These are phyloP conservation scores for Verbascum thapsus DNA, from an alignment of 257 asterid species.

Conservation along the genomic window DNA sequence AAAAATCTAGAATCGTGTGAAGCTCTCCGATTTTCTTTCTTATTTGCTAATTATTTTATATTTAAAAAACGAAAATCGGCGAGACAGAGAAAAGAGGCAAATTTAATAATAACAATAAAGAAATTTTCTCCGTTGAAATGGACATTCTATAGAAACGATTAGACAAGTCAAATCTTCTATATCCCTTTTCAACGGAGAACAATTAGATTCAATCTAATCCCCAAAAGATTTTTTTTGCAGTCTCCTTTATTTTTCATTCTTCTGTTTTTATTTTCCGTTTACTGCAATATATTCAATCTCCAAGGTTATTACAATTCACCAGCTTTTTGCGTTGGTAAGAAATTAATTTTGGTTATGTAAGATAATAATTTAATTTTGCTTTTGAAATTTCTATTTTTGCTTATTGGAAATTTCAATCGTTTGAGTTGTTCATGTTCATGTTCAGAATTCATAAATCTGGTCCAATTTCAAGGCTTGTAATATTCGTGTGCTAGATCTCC, in stretches of 20 bases:
- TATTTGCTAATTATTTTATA: too few relatives aligned
- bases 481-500: slow-evolving; percentile 26
- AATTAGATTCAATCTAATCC: slow-evolving; percentile 26
- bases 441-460: neutral
- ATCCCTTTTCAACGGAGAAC: slow-evolving; percentile 43
- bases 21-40: too few relatives aligned
- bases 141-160: slow-evolving; percentile 33
- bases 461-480: slow-evolving; percentile 1
- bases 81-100: neutral
- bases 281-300: slow-evolving; percentile 12
- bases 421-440: slow-evolving; percentile 9
- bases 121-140: slow-evolving; percentile 37
- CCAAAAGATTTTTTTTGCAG: slow-evolving; percentile 6
- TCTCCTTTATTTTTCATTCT: slow-evolving; percentile 1
- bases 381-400: neutral
- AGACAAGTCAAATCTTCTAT: too few relatives aligned
- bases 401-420: neutral
- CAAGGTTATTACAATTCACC: slow-evolving; percentile 20
- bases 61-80: too few relatives aligned
- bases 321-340: slow-evolving; percentile 31
- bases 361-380: slow-evolving; percentile 11
- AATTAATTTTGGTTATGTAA: neutral
- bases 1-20: too few relatives aligned
- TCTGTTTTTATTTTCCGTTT: too few relatives aligned
- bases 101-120: neutral